Conservation (phyloP, 495 filamentous ascomycete species). For the Evansstolkia leycettana region DNA sequence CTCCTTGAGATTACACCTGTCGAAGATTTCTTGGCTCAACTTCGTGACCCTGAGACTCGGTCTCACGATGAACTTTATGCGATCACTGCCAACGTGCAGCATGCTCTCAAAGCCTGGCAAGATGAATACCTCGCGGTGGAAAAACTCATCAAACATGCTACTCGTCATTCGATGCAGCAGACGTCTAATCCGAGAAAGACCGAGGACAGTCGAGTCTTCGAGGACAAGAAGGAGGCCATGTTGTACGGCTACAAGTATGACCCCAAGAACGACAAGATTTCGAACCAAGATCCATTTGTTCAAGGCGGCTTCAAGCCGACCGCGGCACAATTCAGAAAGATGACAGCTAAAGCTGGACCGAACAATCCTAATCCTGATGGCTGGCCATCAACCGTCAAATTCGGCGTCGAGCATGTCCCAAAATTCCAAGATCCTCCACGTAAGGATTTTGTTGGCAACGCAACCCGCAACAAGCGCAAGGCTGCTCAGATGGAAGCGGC, state of each 20-base stretch:
- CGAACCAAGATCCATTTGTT: slow-evolving; percentile 25
- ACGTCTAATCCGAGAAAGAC: slow-evolving; percentile 14
- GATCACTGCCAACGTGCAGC: slow-evolving; percentile 37
- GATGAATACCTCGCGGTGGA: slow-evolving; percentile 51
- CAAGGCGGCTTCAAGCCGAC: slow-evolving; percentile 36
- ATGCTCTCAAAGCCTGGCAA: slow-evolving; percentile 46
- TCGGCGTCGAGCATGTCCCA: slow-evolving; percentile 23
- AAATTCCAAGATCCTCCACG: slow-evolving; percentile 36
- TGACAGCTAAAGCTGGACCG: slow-evolving; percentile 19
- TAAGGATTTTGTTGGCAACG: too few species aligned
- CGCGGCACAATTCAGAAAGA: slow-evolving; percentile 26
- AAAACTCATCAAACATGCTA: slow-evolving; percentile 37
- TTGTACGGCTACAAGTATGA: slow-evolving; percentile 33
- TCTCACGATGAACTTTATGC: slow-evolving; percentile 39
- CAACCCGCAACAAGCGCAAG: slow-evolving; percentile 31
- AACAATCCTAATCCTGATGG: slow-evolving; percentile 29
- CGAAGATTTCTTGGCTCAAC: slow-evolving; percentile 21
- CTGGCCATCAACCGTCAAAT: slow-evolving; percentile 19
- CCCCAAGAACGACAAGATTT: slow-evolving; percentile 14
- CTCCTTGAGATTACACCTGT: slow-evolving; percentile 31
- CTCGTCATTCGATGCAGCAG: slow-evolving; percentile 22
- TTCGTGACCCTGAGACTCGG: slow-evolving; percentile 23
- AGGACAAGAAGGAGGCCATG: slow-evolving; percentile 31
- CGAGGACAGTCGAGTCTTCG: slow-evolving; percentile 14
- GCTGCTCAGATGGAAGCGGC: slow-evolving; percentile 26